Base-by-base conservation (phyloP, 306 rosid species). In the Lathyrus tuberosus region DNA sequence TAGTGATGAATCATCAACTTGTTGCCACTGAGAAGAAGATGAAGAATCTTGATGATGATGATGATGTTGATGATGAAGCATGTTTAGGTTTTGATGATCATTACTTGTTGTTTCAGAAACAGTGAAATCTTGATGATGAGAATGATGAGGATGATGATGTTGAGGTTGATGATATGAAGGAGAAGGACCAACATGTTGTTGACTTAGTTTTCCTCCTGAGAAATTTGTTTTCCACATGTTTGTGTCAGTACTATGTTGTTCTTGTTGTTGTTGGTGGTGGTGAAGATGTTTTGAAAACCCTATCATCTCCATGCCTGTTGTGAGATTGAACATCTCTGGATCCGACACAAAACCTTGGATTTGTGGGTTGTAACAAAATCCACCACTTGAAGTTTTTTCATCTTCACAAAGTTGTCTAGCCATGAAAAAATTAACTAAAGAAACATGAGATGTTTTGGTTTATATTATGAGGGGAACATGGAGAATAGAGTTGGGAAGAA, bases 291-390 rank as follows among this genome's bases (percentile, higher is more conserved):
- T 87, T 8, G 92, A 74, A 63, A 88, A 91, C 46, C 91, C 95
- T 78, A 86, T 82, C 89, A 83, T 86, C 59, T 86, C 95, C 86
- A 91, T 88, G 48, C 88, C 86, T 3, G 92, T 80, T 48, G 85
- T 79, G 76, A 91, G 80, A 81, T 84, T 89, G 85, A 86, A 87
- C 76, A 92, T 89, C 72, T 87, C 89, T 3, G 87, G 78, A 73
- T 83, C 89, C 20, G 87, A 66, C 18, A 78, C 87, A 18, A 81
- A 92, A 24, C 82, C 82, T 75, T 80, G 87, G 87, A 92, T 87
- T 88, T 84, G 91, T 65, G 84, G 87, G 46, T 82, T 79, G 54
- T 83, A 88, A 60, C 77, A 78, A 78, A 86, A 88, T 41, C 83
- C 96, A 8, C 82, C 96, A 10, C 80, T 59, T 24, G 84, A 76